Evolutionary conservation across 2,329 filamentous ascomycete species (phyloP).

Genomic region (Tolypocladium tropicale): DNA sequence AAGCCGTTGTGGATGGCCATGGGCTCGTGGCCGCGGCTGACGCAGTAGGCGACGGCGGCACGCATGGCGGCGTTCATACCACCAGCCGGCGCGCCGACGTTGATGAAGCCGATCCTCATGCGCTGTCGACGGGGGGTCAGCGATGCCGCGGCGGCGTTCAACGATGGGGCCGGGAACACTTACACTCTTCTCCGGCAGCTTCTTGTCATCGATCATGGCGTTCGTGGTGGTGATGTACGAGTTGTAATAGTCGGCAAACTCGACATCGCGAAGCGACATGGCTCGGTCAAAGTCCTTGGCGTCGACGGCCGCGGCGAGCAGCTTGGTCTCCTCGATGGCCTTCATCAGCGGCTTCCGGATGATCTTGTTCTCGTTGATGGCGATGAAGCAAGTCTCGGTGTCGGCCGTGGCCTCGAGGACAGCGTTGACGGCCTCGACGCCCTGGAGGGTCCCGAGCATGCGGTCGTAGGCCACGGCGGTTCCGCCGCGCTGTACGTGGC

Average conservation of each 20-base stretch:
- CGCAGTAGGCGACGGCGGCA: conserved; percentile 85
- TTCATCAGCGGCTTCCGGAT: conserved; percentile 80
- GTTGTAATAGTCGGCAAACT: conserved; percentile 86
- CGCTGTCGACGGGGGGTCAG: conserved; percentile 43
- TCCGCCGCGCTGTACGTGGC: conserved; percentile 94
- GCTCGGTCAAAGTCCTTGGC: conserved; percentile 78
- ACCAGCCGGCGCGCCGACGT: conserved; percentile 90
- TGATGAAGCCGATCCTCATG: conserved; percentile 91
- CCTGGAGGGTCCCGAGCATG: conserved; percentile 85
- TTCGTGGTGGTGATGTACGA: conserved; percentile 89
- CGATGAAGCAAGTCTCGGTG: conserved; percentile 87
- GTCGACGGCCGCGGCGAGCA: conserved; percentile 72
- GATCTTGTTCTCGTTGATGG: conserved; percentile 97
- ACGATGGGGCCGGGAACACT: conserved; percentile 11
- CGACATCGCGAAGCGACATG: conserved; percentile 80
- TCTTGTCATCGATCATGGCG: conserved; percentile 57
- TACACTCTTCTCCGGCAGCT: conserved; percentile 62
- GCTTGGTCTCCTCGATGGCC: conserved; percentile 77
- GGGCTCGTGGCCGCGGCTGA: conserved; percentile 84
- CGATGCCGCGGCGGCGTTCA: not conserved
- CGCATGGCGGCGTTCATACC: conserved; percentile 97
- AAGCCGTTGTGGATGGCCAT: conserved; percentile 95
- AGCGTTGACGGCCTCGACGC: conserved; percentile 86
- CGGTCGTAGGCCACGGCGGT: conserved; percentile 89
- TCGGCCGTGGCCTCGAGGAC: conserved; percentile 83